Base-by-base conservation (phyloP, 306 rosid species). In the Bauhinia variegata region DNA sequence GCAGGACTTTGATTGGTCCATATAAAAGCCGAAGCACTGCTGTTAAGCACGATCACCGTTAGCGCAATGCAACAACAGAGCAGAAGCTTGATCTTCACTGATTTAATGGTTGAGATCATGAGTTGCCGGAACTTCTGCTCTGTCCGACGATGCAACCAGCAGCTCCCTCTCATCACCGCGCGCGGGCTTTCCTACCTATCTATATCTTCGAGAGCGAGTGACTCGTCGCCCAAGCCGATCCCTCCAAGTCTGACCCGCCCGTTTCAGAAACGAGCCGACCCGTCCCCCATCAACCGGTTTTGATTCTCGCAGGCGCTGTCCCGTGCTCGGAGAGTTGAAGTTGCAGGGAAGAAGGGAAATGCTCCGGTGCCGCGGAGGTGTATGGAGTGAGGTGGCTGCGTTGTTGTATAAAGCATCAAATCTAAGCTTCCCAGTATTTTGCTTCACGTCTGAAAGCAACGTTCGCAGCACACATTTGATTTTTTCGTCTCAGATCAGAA, bases 1-100 rank as follows among this genome's bases (percentile, higher is more conserved):
- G 81, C 52, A 16, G 69, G 63, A 50, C 49, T 56, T 23, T 43
- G 78, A 63, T 57, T 58, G 39, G 76, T 75, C 95, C 95, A 86
- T 48, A 75, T 48, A 36, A 85, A 80, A 37, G 52, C 75, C 59
- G 96, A 80, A 9, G 86, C 82, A 6, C 76, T 88, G 18, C 73
- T 18, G 1, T 84, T 77, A 14, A 90, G 80, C 12, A 72, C 65
- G 39, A 86, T 42, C 36, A 93, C 64, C 57, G 92, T 81, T 39
- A 90, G 34, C 4, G 71, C 88, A 65, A 89, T 77, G 80, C 95
- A 90, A 36, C 78, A 75, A 30, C 74, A 83, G 14, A 90, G 85
- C 5, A 86, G 71, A 75, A 90, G 80, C 84, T 86, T 86, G 84
- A 93, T 84, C 89, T 63, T 93, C 34, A 69, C 39, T 32, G 97